A percentile compares a stretch with the other conserved stretches of the same genome.
Conservation (phyloP, 2,329 filamentous ascomycete species). For the Dothistroma pini region DNA sequence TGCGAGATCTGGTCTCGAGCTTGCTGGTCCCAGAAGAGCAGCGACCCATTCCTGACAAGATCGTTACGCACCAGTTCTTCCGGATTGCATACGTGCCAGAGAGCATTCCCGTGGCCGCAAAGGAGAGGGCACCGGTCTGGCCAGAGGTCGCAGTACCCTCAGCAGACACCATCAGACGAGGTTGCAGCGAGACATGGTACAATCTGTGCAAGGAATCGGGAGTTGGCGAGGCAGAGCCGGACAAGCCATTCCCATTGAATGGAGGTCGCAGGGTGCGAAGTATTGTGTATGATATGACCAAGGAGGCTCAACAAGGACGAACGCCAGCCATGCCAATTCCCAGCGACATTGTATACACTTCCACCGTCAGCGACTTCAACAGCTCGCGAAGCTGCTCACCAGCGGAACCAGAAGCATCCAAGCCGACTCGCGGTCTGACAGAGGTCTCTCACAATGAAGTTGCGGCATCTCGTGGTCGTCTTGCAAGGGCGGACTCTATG, state of each 20-base stretch:
- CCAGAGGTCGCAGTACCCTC: slow-evolving; percentile 43
- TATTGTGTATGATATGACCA: slow-evolving; percentile 49
- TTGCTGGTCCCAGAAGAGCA: slow-evolving; percentile 72
- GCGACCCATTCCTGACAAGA: slow-evolving; percentile 70
- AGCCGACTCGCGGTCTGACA: slow-evolving; percentile 39
- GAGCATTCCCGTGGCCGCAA: slow-evolving; percentile 45
- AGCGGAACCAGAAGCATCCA: slow-evolving; percentile 32
- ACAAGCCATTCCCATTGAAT: slow-evolving; percentile 46
- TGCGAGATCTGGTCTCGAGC: slow-evolving; percentile 72
- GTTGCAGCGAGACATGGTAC: slow-evolving; percentile 51
- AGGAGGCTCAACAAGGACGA: slow-evolving; percentile 46
- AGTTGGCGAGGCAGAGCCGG: slow-evolving; percentile 47
- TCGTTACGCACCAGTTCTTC: slow-evolving; percentile 79
- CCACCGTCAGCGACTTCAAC: slow-evolving; percentile 35
- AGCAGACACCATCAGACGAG: slow-evolving; percentile 42
- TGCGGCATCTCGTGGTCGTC: slow-evolving; percentile 19
- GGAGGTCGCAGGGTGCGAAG: slow-evolving; percentile 48
- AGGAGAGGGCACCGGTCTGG: slow-evolving; percentile 47
- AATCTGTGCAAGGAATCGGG: slow-evolving; percentile 49
- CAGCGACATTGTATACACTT: slow-evolving; percentile 47
- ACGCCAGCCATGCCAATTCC: slow-evolving; percentile 50
- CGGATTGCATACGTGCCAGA: slow-evolving; percentile 68
- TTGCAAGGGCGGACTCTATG: slow-evolving; percentile 10
- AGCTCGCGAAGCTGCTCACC: slow-evolving; percentile 26
- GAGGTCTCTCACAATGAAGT: slow-evolving; percentile 48